A percentile compares a stretch with the other conserved stretches of the same genome.
Evolutionary conservation across 768 basidiomycete genomes (phyloP).

Genomic region (Termitomyces sp.): DNA sequence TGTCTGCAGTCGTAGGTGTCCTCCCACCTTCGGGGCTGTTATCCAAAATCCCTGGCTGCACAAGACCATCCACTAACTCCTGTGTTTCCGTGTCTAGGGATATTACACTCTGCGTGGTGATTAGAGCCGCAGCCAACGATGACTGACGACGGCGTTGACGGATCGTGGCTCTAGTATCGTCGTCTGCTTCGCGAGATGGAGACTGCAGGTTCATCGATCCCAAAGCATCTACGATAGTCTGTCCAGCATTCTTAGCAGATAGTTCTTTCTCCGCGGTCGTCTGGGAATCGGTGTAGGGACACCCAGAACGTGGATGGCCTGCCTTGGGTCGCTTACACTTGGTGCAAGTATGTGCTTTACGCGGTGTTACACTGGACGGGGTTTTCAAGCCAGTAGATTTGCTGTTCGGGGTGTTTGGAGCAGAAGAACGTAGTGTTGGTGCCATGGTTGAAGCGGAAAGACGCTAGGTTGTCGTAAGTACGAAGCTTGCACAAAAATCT

Average conservation of each 20-base stretch:
- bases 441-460: slow-evolving; percentile 11
- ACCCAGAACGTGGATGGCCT: slow-evolving; percentile 63
- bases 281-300: slow-evolving; percentile 40
- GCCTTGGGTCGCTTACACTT: slow-evolving; percentile 51
- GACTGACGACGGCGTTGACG: slow-evolving; percentile 30
- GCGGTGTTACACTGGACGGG: slow-evolving; percentile 31
- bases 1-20: slow-evolving; percentile 22
- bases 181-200: slow-evolving; percentile 20
- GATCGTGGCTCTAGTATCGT: slow-evolving; percentile 27
- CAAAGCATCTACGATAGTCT: slow-evolving; percentile 37
- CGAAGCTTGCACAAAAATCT: background rate
- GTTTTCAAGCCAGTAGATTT: slow-evolving; percentile 2
- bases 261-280: slow-evolving; percentile 8
- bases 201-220: slow-evolving; percentile 42
- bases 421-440: slow-evolving; percentile 17
- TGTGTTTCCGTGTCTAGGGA: slow-evolving; percentile 48
- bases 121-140: slow-evolving; percentile 22
- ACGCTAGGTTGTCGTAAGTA: too few relatives aligned
- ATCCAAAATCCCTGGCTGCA: slow-evolving; percentile 40
- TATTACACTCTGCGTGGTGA: slow-evolving; percentile 38
- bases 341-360: slow-evolving; percentile 50
- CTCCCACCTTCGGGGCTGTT: slow-evolving; percentile 6
- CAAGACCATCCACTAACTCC: slow-evolving; percentile 41
- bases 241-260: slow-evolving; percentile 10
- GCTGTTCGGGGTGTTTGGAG: slow-evolving; percentile 14